Base-by-base conservation (phyloP, 768 basidiomycete species). In the Tricholoma terreum region DNA sequence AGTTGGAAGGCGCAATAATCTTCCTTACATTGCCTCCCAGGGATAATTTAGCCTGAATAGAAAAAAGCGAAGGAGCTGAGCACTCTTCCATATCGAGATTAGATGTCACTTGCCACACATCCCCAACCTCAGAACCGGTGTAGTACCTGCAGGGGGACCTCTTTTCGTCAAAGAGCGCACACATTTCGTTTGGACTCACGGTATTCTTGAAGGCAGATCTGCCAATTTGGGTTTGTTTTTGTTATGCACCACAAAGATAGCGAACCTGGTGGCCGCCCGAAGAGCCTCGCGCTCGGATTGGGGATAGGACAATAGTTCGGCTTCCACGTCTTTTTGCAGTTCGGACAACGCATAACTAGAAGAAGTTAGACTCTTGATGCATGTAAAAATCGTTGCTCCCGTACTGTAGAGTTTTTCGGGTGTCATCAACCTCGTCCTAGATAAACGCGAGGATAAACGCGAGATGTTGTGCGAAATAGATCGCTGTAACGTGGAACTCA, bases 241-340 rank as follows among this genome's bases (percentile, higher is more conserved):
- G 78, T 94, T 92, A 73, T 94, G 91, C 22, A 95, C 92, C 48
- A 98, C 96, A 67, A 98, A 99, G 61, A 98, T 78, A 1, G 84
- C 95, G 58, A 99, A 93, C 69, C 89, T 78, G 24, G 96, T 94
- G 4, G 79, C 75, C 7, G 73, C 69, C 58, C 83, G 81, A 17
- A 86, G 73, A 1, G 81, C 81, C n/a, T 87, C 84, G 51, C 88
- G 86, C 62, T 94, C 86, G 15, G 81, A 71, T 70, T 91, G 89
- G 4, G 90, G 86, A 56, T 85, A 80, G 10, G 70, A 69, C 27
- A 82, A 72, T 12, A 91, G 73, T 62, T 89, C 90, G 45, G 71
- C 70, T 63, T 91, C 90, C 51, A 97, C 89, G 67, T 99, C 97
- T 70, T 88, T 90, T 68, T 87, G 80, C 27, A 99, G 84, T 71